Conservation (phyloP, 345 rosid genomes). For the Capsella bursapastoris region DNA sequence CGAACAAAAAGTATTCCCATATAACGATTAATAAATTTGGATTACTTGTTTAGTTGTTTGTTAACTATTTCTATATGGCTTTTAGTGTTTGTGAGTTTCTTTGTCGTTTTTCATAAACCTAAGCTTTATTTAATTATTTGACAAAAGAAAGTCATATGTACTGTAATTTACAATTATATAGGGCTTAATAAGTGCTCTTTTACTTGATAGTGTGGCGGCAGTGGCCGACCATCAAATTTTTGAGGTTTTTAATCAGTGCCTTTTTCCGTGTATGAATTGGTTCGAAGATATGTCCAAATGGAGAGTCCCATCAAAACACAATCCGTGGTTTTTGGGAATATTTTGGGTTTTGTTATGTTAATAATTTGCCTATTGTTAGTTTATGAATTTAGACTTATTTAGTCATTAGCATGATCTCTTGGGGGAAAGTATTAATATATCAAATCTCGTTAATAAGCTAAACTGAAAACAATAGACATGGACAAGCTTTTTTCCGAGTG, state of each 20-base stretch:
- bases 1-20: neutral
- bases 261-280: conserved; percentile 9
- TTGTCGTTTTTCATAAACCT: conserved; percentile 14
- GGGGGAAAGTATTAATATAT: too few species aligned
- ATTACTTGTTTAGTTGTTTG: conserved; percentile 2
- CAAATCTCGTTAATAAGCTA: too few species aligned
- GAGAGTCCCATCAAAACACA: conserved; percentile 12
- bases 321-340: conserved; percentile 2
- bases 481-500: too few species aligned
- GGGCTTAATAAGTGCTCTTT: neutral
- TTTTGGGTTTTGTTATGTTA: neutral
- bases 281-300: conserved; percentile 16
- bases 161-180: neutral
- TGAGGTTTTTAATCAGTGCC: neutral
- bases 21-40: neutral
- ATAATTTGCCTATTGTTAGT: neutral
- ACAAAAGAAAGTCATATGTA: neutral
- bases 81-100: too few species aligned
- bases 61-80: too few species aligned
- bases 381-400: neutral
- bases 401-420: too few species aligned
- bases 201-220: conserved; percentile 34
- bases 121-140: neutral
- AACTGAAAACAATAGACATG: too few species aligned
- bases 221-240: conserved; percentile 39